These are phyloP conservation scores for Aspergillus ochraceoroseus DNA, from an alignment of 2,329 filamentous ascomycete genomes.

Conservation along the genomic window DNA sequence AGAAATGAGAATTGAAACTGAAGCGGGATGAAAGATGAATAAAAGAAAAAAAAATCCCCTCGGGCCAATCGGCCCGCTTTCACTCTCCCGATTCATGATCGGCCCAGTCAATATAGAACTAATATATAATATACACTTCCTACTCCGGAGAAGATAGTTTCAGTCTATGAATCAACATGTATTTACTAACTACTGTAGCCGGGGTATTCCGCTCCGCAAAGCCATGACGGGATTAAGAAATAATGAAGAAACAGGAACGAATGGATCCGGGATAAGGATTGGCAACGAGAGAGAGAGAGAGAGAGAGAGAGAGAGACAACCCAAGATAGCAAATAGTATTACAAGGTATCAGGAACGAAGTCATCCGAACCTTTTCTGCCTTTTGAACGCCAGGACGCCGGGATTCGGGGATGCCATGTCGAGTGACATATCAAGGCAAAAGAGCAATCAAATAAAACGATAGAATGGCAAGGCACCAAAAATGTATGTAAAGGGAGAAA, in stretches of 20 bases:
- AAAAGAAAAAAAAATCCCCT: slow-evolving; percentile 7
- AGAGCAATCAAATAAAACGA: slow-evolving; percentile 12
- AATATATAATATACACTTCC: not conserved
- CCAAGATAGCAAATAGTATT: slow-evolving; percentile 31
- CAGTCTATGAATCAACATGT: slow-evolving; percentile 4
- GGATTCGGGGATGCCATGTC: slow-evolving; percentile 19
- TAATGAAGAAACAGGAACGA: slow-evolving; percentile 18
- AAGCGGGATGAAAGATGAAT: not conserved
- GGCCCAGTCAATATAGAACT: no score
- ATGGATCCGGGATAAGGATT: slow-evolving; percentile 6
- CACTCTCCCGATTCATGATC: not conserved
- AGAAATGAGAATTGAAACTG: no score
- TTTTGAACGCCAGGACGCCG: slow-evolving; percentile 32
- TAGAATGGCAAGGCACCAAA: slow-evolving; percentile 14
- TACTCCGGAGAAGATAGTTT: not conserved
- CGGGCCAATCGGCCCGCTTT: slow-evolving; percentile 8
- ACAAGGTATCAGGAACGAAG: slow-evolving; percentile 29
- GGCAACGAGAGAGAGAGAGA: slow-evolving; percentile 3
- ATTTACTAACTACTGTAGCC: slow-evolving; percentile 13
- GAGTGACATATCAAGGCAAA: not conserved
- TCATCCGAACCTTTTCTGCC: slow-evolving; percentile 20
- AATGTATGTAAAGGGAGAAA: slow-evolving; percentile 7
- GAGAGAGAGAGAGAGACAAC: no score
- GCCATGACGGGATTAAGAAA: slow-evolving; percentile 15
- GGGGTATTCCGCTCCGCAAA: slow-evolving; percentile 21